Evolutionary conservation across 257 asterid genomes (phyloP), one percentile per base, ranked within the genome.

Genomic region (Linaria vulgaris): DNA sequence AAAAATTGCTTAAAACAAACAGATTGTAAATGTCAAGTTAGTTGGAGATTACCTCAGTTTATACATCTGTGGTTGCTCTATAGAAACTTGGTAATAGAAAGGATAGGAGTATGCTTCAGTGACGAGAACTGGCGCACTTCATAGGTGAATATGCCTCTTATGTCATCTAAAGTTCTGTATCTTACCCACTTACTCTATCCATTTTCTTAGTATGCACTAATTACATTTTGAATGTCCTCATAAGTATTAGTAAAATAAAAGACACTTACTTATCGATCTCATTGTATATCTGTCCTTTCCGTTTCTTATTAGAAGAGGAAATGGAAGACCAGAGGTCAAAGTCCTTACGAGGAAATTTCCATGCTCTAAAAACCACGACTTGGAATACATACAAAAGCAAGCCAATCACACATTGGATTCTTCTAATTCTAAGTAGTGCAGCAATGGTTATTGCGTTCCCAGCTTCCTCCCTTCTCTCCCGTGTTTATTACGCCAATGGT

Each of bases 391-490:
- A 79, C 50, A 56, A 64, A 63, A 83, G 78, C 81, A 84, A 86
- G 78, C 95, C 95, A 2, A 65, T 61, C 62, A 79, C 90, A 0
- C 94, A 88, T 68, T 91, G 98, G 98, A 72, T 80, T 77, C 95
- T 91, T 41, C 57, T 88, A 43, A 52, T 56, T 49, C 69, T 88
- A 74, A 86, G 95, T 79, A 74, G 83, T 37, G 66, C 23, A 5
- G 89, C 86, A 51, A 91, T 91, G 90, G 90, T 91, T 0, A 82
- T 81, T 0, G 90, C 96, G 0, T 86, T 86, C 77, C 98, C 98
- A 0, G 96, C 96, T 46, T 88, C 98, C 6, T 88, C 96, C 64
- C 95, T 91, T 16, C 78, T 91, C 12, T 88, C 98, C 1, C 94
- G 96, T 17, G 66, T 91, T 73, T 91, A 91, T 59, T 91, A 56